Percentiles rank a stretch among this genome's conserved stretches.
Conservation (phyloP, 768 basidiomycete genomes). For the Termitomyces sp. region DNA sequence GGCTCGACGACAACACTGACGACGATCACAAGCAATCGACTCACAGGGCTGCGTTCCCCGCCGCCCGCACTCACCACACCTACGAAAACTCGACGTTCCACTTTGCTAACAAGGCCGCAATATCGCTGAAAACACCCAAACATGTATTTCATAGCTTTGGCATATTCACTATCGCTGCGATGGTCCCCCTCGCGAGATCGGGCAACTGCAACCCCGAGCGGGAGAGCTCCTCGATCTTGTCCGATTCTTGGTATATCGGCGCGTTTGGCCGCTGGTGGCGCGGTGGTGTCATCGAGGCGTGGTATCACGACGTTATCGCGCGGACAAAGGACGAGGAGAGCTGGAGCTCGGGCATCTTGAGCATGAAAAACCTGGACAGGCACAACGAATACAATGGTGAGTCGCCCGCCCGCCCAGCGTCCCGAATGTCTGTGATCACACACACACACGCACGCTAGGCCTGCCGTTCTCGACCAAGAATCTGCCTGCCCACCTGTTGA, state of each 20-base stretch:
- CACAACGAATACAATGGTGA: slow-evolving; percentile 64
- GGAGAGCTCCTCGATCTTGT: slow-evolving; percentile 48
- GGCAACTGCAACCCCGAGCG: slow-evolving; percentile 29
- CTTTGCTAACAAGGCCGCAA: slow-evolving; percentile 89
- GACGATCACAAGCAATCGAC: slow-evolving; percentile 39
- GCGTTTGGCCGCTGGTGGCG: slow-evolving; percentile 92
- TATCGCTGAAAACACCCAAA: slow-evolving; percentile 89
- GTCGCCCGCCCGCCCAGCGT: slow-evolving; percentile 13
- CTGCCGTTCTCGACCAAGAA: slow-evolving; percentile 40
- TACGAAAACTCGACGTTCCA: slow-evolving; percentile 54
- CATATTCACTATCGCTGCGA: slow-evolving; percentile 81
- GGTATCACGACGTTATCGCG: slow-evolving; percentile 66
- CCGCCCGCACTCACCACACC: slow-evolving; percentile 22
- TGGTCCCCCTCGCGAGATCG: slow-evolving; percentile 52
- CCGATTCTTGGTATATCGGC: slow-evolving; percentile 87
- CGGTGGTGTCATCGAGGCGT: slow-evolving; percentile 75
- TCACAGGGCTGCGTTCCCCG: slow-evolving; percentile 21
- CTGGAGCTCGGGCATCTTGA: slow-evolving; percentile 74
- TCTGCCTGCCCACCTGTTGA: slow-evolving; percentile 17
- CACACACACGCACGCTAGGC: slow-evolving; percentile 24
- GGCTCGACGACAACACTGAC: slow-evolving; percentile 64
- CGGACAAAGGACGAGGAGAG: slow-evolving; percentile 65
- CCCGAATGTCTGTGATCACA: neutral
- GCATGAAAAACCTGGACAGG: slow-evolving; percentile 68
- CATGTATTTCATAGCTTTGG: slow-evolving; percentile 84